Base-by-base conservation (phyloP, 148 eudicot genomes). In the Euryodendron excelsum region DNA sequence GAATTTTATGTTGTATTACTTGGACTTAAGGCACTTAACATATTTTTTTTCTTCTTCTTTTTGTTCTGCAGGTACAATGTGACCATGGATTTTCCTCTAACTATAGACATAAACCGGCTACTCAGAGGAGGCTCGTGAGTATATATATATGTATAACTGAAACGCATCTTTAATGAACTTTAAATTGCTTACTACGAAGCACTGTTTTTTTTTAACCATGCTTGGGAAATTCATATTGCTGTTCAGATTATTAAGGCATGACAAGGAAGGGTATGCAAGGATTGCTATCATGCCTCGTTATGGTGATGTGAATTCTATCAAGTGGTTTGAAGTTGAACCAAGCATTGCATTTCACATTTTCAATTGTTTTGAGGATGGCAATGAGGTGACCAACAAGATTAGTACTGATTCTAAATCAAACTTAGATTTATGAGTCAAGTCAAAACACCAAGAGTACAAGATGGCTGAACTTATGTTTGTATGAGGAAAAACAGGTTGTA, bases 281-380 rank as follows among this genome's bases (percentile, higher is more conserved):
- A 81, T 86, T 10, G 87, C 87, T 12, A 70, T 86, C 8, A 84
- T 86, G 85, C 89, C 89, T 65, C 89, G 87, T 61, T 86, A 73
- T 77, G 89, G 89, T 13, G 85, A 86, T 69, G 80, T 77, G 13
- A 79, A 84, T 64, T 84, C 87, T 17, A 30, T 82, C 13, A 53
- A 55, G 27, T 86, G 89, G 89, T 84, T 86, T 59, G 66, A 78
- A 4, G 83, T 86, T 36, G 58, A 84, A 72, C 47, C 85, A 77
- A 15, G 81, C 41, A 33, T 73, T 45, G 65, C 62, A 15, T 86
- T 81, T 84, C 89, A 86, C 78, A 74, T 84, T 15, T 11, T 86
- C 39, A 86, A 86, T 66, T 75, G 81, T 50, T 84, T 72, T 33
- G 87, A 86, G 48, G 80, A 79, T 47, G 85, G 77, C 28, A 78